Percentiles rank a stretch among this genome's conserved stretches.
Conservation (phyloP, 2,329 filamentous ascomycete genomes). For the Calonectria pauciramosa region DNA sequence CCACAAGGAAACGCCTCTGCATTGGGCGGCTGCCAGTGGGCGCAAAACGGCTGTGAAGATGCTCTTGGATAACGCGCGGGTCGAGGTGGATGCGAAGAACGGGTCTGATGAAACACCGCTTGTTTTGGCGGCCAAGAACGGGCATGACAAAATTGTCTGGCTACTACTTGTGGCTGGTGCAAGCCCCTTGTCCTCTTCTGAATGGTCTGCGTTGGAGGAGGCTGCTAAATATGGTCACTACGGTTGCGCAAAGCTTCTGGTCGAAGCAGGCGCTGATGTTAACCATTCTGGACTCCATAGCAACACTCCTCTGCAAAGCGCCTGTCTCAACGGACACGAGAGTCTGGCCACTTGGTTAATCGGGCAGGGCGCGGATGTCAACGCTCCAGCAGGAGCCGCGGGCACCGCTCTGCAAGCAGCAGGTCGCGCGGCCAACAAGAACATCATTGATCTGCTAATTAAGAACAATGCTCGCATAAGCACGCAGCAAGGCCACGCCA, state of each 20-base stretch:
- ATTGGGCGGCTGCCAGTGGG: neutral
- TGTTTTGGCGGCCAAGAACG: neutral
- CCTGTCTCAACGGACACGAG: neutral
- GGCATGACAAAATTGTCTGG: conserved; percentile 2
- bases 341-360: neutral
- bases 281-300: neutral
- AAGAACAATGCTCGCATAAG: neutral
- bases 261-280: neutral
- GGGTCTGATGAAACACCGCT: neutral
- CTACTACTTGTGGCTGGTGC: neutral
- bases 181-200: neutral
- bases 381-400: neutral
- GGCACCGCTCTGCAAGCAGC: neutral
- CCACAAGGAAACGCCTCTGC: neutral
- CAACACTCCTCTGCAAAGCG: neutral
- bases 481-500: neutral
- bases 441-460: neutral
- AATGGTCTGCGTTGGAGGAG: neutral
- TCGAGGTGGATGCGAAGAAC: neutral
- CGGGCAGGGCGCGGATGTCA: neutral
- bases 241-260: neutral
- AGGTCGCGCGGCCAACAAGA: neutral
- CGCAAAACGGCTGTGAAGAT: neutral
- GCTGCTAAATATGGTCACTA: neutral
- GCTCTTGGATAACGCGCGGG: neutral